Evolutionary conservation across 2,329 filamentous ascomycete species (phyloP).

Genomic region (Exophiala spinifera): DNA sequence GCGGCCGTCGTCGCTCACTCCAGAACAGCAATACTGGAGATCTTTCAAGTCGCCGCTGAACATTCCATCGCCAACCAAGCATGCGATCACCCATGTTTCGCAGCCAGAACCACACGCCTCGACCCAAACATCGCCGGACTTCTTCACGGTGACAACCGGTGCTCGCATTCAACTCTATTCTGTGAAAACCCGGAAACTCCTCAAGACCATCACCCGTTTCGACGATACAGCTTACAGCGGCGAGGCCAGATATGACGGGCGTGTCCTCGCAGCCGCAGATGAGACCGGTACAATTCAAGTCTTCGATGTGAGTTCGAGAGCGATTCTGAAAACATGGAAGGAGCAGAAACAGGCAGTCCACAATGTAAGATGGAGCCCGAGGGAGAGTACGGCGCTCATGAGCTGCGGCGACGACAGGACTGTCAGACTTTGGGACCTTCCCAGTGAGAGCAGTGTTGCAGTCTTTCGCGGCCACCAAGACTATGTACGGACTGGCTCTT

Average conservation of each 20-base stretch:
- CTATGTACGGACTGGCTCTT: slow-evolving; percentile 84
- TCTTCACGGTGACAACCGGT: slow-evolving; percentile 92
- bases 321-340: slow-evolving; percentile 92
- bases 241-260: slow-evolving; percentile 82
- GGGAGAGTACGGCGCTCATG: slow-evolving; percentile 80
- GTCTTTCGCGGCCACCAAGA: slow-evolving; percentile 85
- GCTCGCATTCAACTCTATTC: slow-evolving; percentile 92
- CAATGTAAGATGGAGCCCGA: slow-evolving; percentile 86
- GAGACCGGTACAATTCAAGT: slow-evolving; percentile 91
- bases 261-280: slow-evolving; percentile 85
- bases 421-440: slow-evolving; percentile 90
- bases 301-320: slow-evolving; percentile 84
- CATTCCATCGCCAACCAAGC: slow-evolving; percentile 85
- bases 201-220: slow-evolving; percentile 93
- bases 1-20: slow-evolving; percentile 76
- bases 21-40: slow-evolving; percentile 95
- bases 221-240: slow-evolving; percentile 86
- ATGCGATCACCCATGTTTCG: slow-evolving; percentile 86
- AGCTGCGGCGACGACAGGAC: slow-evolving; percentile 90
- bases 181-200: slow-evolving; percentile 80
- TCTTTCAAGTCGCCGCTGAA: slow-evolving; percentile 89
- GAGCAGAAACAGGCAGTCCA: slow-evolving; percentile 93
- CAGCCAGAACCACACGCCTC: slow-evolving; percentile 55
- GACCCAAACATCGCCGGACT: slow-evolving; percentile 57
- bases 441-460: slow-evolving; percentile 69